Base-by-base conservation (phyloP, 352 stramenopile species). In the Globisporangium spiculum region DNA sequence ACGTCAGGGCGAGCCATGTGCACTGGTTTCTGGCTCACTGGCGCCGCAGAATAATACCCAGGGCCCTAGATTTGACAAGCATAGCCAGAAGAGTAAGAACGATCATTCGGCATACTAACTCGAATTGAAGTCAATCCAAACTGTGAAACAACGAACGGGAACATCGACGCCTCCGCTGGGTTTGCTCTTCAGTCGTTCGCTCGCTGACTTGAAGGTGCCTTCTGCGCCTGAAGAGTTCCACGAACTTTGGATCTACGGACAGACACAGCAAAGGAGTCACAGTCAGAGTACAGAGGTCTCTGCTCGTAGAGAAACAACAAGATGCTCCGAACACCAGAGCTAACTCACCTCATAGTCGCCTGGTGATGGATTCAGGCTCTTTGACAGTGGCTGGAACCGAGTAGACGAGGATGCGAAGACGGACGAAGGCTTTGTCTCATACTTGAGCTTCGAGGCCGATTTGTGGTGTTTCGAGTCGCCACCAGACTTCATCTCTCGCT, bases 1-100 rank as follows among this genome's bases (percentile, higher is more conserved):
- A 91, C 85, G 44, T 92, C 83, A 1, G 80, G 76, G n/a, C 83
- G 79, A 30, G 81, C 72, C 71, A 88, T 89, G 67, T 90, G 82
- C n/a, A 81, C 48, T 0, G 83, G 80, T 67, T 89, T 89, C 32
- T 86, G 78, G 18, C 69, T 70, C 58, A 84, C 59, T 4, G 69
- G 63, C 4, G 71, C 57, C 4, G 75, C 76, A 10, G 82, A 84
- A 65, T 92, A 93, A 4, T 76, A 70, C 0, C 85, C 85, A 30
- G 85, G 85, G 8, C 85, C 85, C 85, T 93, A 46, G 7, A n/a
- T 36, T 22, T 60, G 27, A 0, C 22, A 26, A 18, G 9, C 10
- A 18, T 7, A 27, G 48, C 48, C 48, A 14, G 12, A 27, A 27
- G 18, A 56, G 9, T 10, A 50, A 50, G 4, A 3, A 0, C 41